Percentiles rank a stretch among this genome's conserved stretches.
Evolutionary conservation across 805 yeast species (phyloP).

Genomic region (Pichia membranifaciens): DNA sequence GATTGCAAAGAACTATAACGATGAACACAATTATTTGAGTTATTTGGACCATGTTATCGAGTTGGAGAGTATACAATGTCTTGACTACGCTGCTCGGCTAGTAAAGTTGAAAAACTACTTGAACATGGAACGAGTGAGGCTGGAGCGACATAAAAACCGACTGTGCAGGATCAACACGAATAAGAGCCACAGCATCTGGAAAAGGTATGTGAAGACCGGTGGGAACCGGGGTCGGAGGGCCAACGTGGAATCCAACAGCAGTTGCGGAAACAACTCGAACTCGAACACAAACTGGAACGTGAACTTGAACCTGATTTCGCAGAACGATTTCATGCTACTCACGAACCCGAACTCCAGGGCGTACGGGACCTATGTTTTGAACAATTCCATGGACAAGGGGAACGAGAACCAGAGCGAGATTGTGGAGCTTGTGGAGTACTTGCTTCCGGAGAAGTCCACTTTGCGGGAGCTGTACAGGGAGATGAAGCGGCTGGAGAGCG

Average conservation of each 20-base stretch:
- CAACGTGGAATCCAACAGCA: background rate
- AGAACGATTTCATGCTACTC: slow-evolving; percentile 29
- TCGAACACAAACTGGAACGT: background rate
- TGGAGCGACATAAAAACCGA: slow-evolving; percentile 26
- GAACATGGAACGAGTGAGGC: slow-evolving; percentile 14
- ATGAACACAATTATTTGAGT: slow-evolving; percentile 21
- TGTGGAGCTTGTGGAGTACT: slow-evolving; percentile 14
- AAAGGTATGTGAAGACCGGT: slow-evolving; percentile 3
- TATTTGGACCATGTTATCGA: slow-evolving; percentile 25
- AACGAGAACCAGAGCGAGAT: slow-evolving; percentile 20
- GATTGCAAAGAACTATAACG: slow-evolving; percentile 21
- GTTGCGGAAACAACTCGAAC: background rate
- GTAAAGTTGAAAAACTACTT: slow-evolving; percentile 31
- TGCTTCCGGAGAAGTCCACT: slow-evolving; percentile 12
- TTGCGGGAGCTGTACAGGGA: slow-evolving; percentile 11
- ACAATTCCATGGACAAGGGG: slow-evolving; percentile 18
- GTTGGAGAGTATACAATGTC: slow-evolving; percentile 23
- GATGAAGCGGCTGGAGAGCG: slow-evolving; percentile 7
- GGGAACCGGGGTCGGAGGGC: background rate
- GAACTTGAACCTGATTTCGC: slow-evolving; percentile 3
- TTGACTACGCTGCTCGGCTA: slow-evolving; percentile 26
- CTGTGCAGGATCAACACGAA: slow-evolving; percentile 6
- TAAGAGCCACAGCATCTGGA: slow-evolving; percentile 11
- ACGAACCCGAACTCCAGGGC: slow-evolving; percentile 25
- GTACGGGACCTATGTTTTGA: slow-evolving; percentile 22